Evolutionary conservation across 768 basidiomycete species (phyloP), one percentile per base, ranked within the genome.

Genomic region (Russula brevipes): DNA sequence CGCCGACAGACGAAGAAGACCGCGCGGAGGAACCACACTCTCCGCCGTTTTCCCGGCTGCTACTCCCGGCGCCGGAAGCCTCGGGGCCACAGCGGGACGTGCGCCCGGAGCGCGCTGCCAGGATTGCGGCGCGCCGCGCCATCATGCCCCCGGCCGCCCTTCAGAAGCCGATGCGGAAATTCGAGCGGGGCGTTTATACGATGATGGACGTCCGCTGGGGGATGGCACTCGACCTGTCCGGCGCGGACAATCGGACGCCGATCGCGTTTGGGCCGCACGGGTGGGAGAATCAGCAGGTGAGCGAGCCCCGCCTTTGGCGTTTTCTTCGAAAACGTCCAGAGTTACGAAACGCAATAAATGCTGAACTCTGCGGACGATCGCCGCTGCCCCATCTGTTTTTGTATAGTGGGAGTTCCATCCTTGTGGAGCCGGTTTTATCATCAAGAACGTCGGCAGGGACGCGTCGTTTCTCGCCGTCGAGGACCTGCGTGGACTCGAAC

Each of bases 231-330:
- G 67, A 68, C 38, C 56, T 68, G 12, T 63, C 65, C 11, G 55
- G 61, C 12, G 65, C 50, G n/a, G 65, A 68, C 33, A 62, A 54
- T 35, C 49, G 59, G 36, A 63, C 67, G 9, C 54, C 54, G 42
- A 68, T 68, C 33, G 65, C 60, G 1, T 68, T 66, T 47, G 60
- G 55, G 8, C 45, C 59, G 36, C 67, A 68, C 39, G 67, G 65
- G 33, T 66, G 67, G 65, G 67, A 68, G 24, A 66, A 68, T 12
- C 67, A 68, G 33, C 67, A 60, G 61, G 67, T 66, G 24, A 47
- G 67, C 46, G 24, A 24, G 24, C 24, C n/a, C 24, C 24, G 24
- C 24, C 24, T 24, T 24, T 24, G 24, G 24, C 24, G 24, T 24
- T 24, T 24, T 24, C 24, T 24, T 24, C 24, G 24, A 24, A 24